phyloP scores from a whole-genome alignment of 2,329 filamentous ascomycete species.

The Aphanocladium album region DNA sequence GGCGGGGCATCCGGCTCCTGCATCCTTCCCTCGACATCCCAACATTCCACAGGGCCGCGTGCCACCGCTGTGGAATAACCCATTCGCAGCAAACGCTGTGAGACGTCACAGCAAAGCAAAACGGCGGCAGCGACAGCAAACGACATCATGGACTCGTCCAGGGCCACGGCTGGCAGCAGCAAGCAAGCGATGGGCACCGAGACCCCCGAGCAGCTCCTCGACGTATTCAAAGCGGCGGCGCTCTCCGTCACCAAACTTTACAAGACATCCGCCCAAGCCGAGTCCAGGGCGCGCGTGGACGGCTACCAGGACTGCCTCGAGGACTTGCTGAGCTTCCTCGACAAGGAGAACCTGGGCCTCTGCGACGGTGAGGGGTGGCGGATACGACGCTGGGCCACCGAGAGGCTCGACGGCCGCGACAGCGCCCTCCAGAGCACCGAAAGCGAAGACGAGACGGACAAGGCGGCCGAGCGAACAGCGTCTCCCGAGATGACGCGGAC shows the following conservation, averaged over 20 bases:
- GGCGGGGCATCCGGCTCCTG: constrained; percentile 1
- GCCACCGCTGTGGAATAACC: neutral
- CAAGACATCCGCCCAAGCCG: constrained; percentile 78
- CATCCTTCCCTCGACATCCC: neutral
- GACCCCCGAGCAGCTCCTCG: constrained; percentile 64
- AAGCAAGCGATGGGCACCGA: constrained; percentile 27
- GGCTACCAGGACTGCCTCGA: constrained; percentile 95
- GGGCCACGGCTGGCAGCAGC: constrained; percentile 10
- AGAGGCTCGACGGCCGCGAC: constrained; percentile 62
- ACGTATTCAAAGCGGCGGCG: constrained; percentile 87
- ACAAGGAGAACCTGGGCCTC: constrained; percentile 73
- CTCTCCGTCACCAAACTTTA: constrained; percentile 95
- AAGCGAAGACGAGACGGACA: constrained; percentile 65
- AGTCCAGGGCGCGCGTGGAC: constrained; percentile 68
- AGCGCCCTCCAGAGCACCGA: constrained; percentile 50
- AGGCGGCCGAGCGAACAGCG: constrained; percentile 49
- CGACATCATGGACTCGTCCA: constrained; percentile 3
- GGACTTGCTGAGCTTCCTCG: constrained; percentile 79
- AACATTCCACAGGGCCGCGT: neutral
- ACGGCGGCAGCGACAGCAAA: neutral
- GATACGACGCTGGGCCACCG: constrained; percentile 60
- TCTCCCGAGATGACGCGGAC: constrained; percentile 54
- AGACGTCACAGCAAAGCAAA: neutral
- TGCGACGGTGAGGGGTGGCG: constrained; percentile 70
- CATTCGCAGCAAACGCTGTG: neutral